Base-by-base conservation (phyloP, 768 basidiomycete species). In the Lentinula guzmanii region DNA sequence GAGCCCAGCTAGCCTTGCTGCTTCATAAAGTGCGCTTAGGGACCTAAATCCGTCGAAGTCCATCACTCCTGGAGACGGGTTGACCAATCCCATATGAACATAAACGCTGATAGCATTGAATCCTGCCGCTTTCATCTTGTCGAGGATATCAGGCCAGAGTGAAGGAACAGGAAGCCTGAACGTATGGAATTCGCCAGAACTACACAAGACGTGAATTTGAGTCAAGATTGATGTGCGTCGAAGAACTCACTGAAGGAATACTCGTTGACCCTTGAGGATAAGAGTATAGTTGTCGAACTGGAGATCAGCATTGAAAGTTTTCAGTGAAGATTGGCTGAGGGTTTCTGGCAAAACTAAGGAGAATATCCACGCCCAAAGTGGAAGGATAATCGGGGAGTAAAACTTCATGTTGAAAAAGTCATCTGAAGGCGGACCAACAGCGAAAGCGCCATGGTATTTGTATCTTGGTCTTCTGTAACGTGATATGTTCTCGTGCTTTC, bases 251-350 rank as follows among this genome's bases (percentile, higher is more conserved):
- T 90, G 81, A 3, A 92, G 70, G 65, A 92, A 90, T 18, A 90
- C 70, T 15, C 91, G 78, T 66, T 90, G 90, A 3, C 85, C 86
- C 46, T 83, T 80, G 43, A 92, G 66, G 59, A 86, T 78, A 9
- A 93, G 74, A 68, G 86, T 90, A 69, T 88, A 89, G 65, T 85
- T 86, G 70, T 92, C 90, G 64, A 81, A 83, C 46, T 69, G 69
- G 7, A 82, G 78, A 59, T 66, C 39, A 58, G 75, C 73, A 5
- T 75, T 77, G 18, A 72, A 60, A 21, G 53, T 54, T 18, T 39
- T 54, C 41, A 50, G 52, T 16, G 42, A 45, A 37, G 50, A 53
- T 41, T 42, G 37, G 63, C 34, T 34, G 0, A 11, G n/a, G 21
- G 18, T 39, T 24, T 18, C 21, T 48, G 16, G 46, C 3, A 48